Evolutionary conservation across 306 rosid genomes (phyloP).

Genomic region (Quillaja saponaria): DNA sequence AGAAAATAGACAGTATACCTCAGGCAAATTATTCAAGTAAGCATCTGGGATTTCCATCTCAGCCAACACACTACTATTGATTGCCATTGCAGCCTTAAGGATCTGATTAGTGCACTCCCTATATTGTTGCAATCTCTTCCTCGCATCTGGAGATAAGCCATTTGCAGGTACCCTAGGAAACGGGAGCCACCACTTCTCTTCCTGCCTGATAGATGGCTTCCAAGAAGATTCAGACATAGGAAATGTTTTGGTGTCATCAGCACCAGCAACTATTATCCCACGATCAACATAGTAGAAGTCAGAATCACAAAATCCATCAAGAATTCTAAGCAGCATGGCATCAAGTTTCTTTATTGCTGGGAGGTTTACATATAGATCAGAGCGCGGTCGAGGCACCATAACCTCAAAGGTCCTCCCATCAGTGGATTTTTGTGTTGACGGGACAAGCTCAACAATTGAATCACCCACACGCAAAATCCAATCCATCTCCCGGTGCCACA

Average conservation of each 20-base stretch:
- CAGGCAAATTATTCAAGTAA: constrained; percentile 45
- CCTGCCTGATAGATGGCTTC: constrained; percentile 32
- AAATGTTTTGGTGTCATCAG: constrained; percentile 20
- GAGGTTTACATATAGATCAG: constrained; percentile 42
- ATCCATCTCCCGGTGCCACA: constrained; percentile 52
- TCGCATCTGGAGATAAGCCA: constrained; percentile 40
- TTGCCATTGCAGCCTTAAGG: constrained; percentile 57
- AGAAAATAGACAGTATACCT: constrained; percentile 25
- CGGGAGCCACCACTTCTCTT: constrained; percentile 52
- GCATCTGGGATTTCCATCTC: constrained; percentile 47
- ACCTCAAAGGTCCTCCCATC: constrained; percentile 49
- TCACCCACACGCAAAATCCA: constrained; percentile 48
- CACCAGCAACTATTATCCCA: constrained; percentile 34
- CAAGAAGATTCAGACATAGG: constrained; percentile 24
- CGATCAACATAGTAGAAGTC: constrained; percentile 49
- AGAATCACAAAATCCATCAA: constrained; percentile 38
- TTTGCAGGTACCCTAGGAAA: constrained; percentile 45
- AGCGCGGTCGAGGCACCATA: constrained; percentile 48
- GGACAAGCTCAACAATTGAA: constrained; percentile 52
- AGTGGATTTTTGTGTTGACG: constrained; percentile 45
- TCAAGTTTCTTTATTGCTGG: constrained; percentile 56
- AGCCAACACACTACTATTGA: constrained; percentile 39
- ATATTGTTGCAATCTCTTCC: constrained; percentile 46
- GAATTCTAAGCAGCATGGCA: constrained; percentile 48
- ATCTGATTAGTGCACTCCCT: constrained; percentile 50